Percentiles rank a stretch among this genome's conserved stretches.
phyloP scores from a whole-genome alignment of 192 early-diverging fungal species.

The Gryganskiella cystojenkinii region DNA sequence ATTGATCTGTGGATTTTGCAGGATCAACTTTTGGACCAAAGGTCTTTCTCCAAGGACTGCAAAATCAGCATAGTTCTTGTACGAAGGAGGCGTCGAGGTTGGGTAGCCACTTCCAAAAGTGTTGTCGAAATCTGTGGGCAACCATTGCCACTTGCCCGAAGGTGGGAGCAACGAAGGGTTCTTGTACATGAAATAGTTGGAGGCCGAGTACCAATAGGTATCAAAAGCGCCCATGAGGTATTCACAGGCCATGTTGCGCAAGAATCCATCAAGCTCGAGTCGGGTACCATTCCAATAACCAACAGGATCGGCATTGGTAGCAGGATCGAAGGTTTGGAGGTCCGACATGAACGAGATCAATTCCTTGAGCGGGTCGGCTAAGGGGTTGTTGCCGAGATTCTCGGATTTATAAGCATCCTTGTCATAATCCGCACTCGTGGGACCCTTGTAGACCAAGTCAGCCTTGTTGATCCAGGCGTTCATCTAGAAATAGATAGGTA shows the following conservation, averaged over 20 bases:
- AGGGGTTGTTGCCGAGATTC: constrained; percentile 18
- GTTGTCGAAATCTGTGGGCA: constrained; percentile 54
- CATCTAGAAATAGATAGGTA: too few species aligned
- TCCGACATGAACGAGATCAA: constrained; percentile 50
- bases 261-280: constrained; percentile 41
- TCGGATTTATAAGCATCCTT: background rate
- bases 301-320: constrained; percentile 16
- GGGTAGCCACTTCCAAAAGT: constrained; percentile 55
- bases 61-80: constrained; percentile 28
- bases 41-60: constrained; percentile 10
- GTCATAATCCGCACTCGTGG: constrained; percentile 25
- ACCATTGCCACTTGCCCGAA: constrained; percentile 31
- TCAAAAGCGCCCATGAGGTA: constrained; percentile 56
- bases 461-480: constrained; percentile 48
- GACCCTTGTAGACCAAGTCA: constrained; percentile 46
- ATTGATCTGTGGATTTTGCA: constrained; percentile 27
- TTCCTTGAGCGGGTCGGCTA: constrained; percentile 15
- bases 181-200: constrained; percentile 43
- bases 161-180: constrained; percentile 30
- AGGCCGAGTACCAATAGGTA: constrained; percentile 34
- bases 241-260: constrained; percentile 53
- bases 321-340: constrained; percentile 35
- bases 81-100: constrained; percentile 5
- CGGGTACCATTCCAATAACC: constrained; percentile 25
- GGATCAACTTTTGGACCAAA: constrained; percentile 52